Base-by-base conservation (phyloP, 2,329 filamentous ascomycete species). In the Talaromyces albobiverticillius region DNA sequence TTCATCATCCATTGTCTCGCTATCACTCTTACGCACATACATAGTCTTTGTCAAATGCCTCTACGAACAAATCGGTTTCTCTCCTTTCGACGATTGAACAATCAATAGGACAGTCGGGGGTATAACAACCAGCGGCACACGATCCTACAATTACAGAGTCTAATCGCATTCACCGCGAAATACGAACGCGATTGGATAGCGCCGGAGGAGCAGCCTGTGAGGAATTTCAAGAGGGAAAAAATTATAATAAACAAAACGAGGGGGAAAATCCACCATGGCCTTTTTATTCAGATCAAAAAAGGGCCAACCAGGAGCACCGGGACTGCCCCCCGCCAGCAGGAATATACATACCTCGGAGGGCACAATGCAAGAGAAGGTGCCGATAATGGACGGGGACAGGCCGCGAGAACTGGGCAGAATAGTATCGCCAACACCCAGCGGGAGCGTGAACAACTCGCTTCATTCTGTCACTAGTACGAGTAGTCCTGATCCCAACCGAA, bases 251-350 rank as follows among this genome's bases (percentile, higher is more conserved):
- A 18, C 4, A 38, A 38, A n/a, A 3, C 11, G n/a, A 18, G 16
- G 20, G 20, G n/a, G 5, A 32, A 29, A 46, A 10, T 13, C 23
- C 9, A 46, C 46, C 72, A 91, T 91, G 88, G 85, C 88, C 61
- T 91, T 91, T 72, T 80, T 91, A 58, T 91, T 91, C 78, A 90
- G 90, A 72, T 89, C 86, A 54, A 91, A 90, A 75, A 90, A 89
- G 74, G 81, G 83, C 67, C 85, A 87, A 71, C 29, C 50, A n/a
- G 50, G 41, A 31, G 41, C 23, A 41, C 72, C 74, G 38, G 59
- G 62, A 18, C 73, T 82, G 29, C 80, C 82, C 42, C 71, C 79
- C n/a, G 78, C 79, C 49, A 76, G 77, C 20, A 75, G 82, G 63
- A 81, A 82, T 56, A 76, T 82, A 51, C 75, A 79, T 56, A 82